Conservation (phyloP, 352 stramenopile species). For the Phytopythium oedochilum region DNA sequence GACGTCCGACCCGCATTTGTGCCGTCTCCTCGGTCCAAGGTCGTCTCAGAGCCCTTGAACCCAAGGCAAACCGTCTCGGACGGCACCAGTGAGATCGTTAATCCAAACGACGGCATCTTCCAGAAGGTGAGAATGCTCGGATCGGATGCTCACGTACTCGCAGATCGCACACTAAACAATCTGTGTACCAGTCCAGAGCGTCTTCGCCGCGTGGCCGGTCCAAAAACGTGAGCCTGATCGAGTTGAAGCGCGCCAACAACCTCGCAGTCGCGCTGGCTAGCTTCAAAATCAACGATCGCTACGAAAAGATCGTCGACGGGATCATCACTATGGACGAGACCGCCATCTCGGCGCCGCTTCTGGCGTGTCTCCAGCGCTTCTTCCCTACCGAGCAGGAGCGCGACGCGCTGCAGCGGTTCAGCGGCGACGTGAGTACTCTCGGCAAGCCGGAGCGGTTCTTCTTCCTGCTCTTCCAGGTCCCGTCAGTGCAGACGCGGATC, state of each 20-base stretch:
- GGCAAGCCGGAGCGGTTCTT: conserved; percentile 78
- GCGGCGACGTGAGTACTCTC: conserved; percentile 34
- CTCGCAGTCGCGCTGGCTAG: conserved; percentile 62
- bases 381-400: conserved; percentile 73
- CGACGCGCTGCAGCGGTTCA: conserved; percentile 32
- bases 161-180: background rate
- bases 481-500: conserved; percentile 51
- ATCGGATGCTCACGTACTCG: background rate
- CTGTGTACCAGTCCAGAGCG: conserved; percentile 32
- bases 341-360: conserved; percentile 45
- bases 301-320: conserved; percentile 54
- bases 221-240: conserved; percentile 73
- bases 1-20: conserved; percentile 44
- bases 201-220: conserved; percentile 68
- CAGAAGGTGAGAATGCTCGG: conserved; percentile 37
- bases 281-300: conserved; percentile 73
- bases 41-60: conserved; percentile 14
- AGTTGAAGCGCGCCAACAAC: conserved; percentile 80
- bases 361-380: conserved; percentile 70
- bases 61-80: conserved; percentile 13
- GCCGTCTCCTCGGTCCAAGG: conserved; percentile 44
- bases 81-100: conserved; percentile 2
- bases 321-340: conserved; percentile 61
- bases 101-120: conserved; percentile 25
- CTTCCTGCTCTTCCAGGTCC: conserved; percentile 52